Base-by-base conservation (phyloP, 139 green algal species). In the Volvox africanus region DNA sequence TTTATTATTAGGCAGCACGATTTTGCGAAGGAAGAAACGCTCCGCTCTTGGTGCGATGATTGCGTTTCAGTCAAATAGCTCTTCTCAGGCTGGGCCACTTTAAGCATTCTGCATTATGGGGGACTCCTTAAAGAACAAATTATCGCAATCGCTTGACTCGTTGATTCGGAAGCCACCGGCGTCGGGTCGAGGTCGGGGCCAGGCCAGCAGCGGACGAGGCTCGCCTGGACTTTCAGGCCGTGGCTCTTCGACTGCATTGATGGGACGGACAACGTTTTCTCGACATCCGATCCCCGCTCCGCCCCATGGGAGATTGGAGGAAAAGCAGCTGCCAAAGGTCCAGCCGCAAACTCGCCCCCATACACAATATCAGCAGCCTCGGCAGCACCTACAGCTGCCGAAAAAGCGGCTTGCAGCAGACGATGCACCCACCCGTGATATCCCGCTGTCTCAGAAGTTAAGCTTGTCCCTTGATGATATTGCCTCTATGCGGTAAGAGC, bases 381-480 rank as follows among this genome's bases (percentile, higher is more conserved):
- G 22, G 22, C 78, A 67, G 21, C 78, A 84, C 1, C 12, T 35
- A 19, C 32, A 67, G 1, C 78, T 36, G 78, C 12, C 22, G 1
- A 71, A 73, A 9, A 86, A 86, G 80, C 50, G 80, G 0, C 44
- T 55, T 21, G 81, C 81, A 21, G 19, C n/a, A 2, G 81, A 76
- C 22, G 33, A 61, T 24, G 21, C 35, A n/a, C 22, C 33, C 5
- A 0, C 20, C 0, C 14, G 32, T 24, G 62, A 18, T 14, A 44
- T 89, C 26, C 32, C 67, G 13, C 13, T 89, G 9, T 37, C 67
- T 3, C 33, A 80, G 24, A 89, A 89, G 67, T 68, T 89, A 1
- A 50, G 0, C 13, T 19, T 80, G 1, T 89, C 83, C 3, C 36
- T 89, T 0, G 83, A 89, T 18, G 83, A 89, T 68, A 33, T 89